Base-by-base conservation (phyloP, 2,329 filamentous ascomycete species). In the Diaporthe longicolla region DNA sequence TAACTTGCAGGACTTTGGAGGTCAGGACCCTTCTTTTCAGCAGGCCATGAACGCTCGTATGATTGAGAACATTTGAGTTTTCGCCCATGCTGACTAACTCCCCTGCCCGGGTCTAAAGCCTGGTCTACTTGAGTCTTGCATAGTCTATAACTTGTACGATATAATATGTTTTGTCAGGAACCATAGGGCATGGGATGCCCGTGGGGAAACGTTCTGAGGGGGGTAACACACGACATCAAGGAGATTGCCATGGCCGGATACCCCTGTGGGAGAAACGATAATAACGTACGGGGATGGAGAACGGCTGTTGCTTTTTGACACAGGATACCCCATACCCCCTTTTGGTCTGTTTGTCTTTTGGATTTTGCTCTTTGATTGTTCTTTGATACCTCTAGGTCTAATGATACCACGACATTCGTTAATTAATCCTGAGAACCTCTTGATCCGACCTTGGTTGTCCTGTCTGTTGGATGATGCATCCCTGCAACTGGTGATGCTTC, bases 41-140 rank as follows among this genome's bases (percentile, higher is more conserved):
- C 89, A 90, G 79, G 95, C 94, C 45, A 90, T 98, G 82, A 95
- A 97, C 82, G 91, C 95, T 70, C 90, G 91, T 74, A 88, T 97
- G 52, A 88, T 98, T 77, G 94, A 98, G 88, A 93, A 95, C 84
- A 96, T 98, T 83, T 98, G 88, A 89, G 74, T 72, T 68, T 50
- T 32, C 70, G 71, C 71, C 54, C 54, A n/a, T 74, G 74, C 74
- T 75, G 65, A 73, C 73, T 50, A 29, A 26, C 5, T 43, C 54
- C 54, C 54, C 45, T 54, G n/a, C 45, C 40, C 40, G 55, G n/a
- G 43, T 40, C 32, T 52, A 24, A 70, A 76, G 74, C 58, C 63
- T 74, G 74, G 73, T 74, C 73, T 21, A 75, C 72, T 11, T 74
- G 72, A 76, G 43, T 48, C 26, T 52, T 52, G 26, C 57, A 37